Evolutionary conservation across 148 eudicot genomes (phyloP), one percentile per base, ranked within the genome.

Genomic region (Camellia sinensis): DNA sequence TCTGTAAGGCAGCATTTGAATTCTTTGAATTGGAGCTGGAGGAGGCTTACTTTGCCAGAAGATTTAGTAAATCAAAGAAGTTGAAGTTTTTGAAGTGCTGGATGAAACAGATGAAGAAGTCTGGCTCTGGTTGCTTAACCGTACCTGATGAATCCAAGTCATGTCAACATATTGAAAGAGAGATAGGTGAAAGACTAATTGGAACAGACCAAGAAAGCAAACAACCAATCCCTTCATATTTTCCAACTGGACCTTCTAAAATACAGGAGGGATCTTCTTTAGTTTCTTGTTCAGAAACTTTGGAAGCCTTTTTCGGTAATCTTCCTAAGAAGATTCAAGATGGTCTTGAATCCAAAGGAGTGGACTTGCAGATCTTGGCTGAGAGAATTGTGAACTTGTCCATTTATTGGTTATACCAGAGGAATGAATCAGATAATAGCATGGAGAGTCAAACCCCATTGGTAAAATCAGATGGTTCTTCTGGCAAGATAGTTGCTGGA

Each of bases 81-180:
- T 84, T 93, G 76, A 93, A 91, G 86, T 93, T 95, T 85, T 75
- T 95, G 21, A 91, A 86, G 82, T 93, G 97, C 87, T 95, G 99
- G 99, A 89, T 91, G 88, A 93, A 91, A 78, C 97, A 95, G 86
- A 85, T 92, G 29, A 78, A 73, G 43, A 88, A 85, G 77, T 82
- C 44, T 18, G 79, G 63, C 48, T 53, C 37, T 9, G 53, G 40
- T 79, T 21, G 57, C 59, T 70, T 71, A 22, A 70, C 57, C 56
- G 62, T 69, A 78, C 78, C 82, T 73, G 75, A 79, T 74, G 78
- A 80, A 69, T 80, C 76, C 21, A 85, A 85, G 68, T 74, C 67
- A 65, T 17, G 75, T 40, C 77, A 67, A 64, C 81, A 21, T 5
- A 74, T n/a, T 11, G 57, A 14, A 60, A 83, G 78, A 44, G 86